These are phyloP conservation scores for Tylopilus plumbeoviolaceoides DNA, from an alignment of 768 basidiomycete species.

Conservation along the genomic window DNA sequence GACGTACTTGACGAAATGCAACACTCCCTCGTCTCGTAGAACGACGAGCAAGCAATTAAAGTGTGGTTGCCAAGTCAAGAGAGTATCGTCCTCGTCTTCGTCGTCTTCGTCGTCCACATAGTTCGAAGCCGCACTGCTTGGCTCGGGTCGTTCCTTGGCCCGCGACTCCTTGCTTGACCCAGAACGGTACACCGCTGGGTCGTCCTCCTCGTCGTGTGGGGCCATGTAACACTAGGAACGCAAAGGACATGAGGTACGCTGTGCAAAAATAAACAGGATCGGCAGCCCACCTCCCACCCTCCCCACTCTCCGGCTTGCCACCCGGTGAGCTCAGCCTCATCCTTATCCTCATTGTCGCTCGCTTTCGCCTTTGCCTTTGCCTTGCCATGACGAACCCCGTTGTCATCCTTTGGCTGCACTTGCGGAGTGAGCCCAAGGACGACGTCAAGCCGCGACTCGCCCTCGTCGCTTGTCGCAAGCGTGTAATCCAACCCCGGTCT, in stretches of 20 bases:
- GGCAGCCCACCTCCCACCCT: slow-evolving; percentile 79
- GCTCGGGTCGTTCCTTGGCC: slow-evolving; percentile 12
- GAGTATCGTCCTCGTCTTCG: slow-evolving; percentile 61
- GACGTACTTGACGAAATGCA: slow-evolving; percentile 95
- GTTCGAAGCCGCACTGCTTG: slow-evolving; percentile 11
- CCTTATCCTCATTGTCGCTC: slow-evolving; percentile 25
- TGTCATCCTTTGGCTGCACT: slow-evolving; percentile 24
- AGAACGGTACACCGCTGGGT: slow-evolving; percentile 89
- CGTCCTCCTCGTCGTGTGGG: slow-evolving; percentile 90
- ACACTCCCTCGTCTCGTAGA: slow-evolving; percentile 86
- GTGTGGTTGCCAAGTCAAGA: slow-evolving; percentile 82
- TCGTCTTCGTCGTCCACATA: slow-evolving; percentile 24
- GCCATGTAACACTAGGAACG: slow-evolving; percentile 81
- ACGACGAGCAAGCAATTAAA: slow-evolving; percentile 90
- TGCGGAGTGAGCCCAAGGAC: slow-evolving; percentile 83
- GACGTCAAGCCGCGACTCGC: slow-evolving; percentile 78
- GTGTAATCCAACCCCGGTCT: slow-evolving; percentile 94
- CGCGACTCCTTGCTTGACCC: slow-evolving; percentile 39
- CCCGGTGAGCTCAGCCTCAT: slow-evolving; percentile 31
- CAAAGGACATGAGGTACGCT: not conserved
- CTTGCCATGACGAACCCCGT: slow-evolving; percentile 20
- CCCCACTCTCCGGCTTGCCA: slow-evolving; percentile 82
- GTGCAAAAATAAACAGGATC: not conserved
- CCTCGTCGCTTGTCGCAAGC: slow-evolving; percentile 82
- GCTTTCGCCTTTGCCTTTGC: slow-evolving; percentile 24